phyloP scores from a whole-genome alignment of 176 grass and related monocot species.

The Paspalum notatum region DNA sequence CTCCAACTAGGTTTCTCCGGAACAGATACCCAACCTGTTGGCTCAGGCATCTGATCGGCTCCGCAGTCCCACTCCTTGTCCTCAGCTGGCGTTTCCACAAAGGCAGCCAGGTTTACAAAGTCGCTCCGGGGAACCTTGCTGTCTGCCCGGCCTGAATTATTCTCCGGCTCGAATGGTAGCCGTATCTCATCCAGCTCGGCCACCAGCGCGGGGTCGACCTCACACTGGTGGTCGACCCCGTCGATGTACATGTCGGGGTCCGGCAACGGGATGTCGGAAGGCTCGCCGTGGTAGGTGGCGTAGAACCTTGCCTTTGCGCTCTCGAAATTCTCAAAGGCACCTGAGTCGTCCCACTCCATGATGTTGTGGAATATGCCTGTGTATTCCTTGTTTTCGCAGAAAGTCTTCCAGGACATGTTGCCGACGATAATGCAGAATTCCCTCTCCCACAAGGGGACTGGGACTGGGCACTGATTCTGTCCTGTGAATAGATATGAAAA shows the following conservation, averaged over 20 bases:
- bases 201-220: slow-evolving; percentile 49
- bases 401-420: slow-evolving; percentile 56
- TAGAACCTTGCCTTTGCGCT: slow-evolving; percentile 53
- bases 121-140: slow-evolving; percentile 7
- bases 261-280: slow-evolving; percentile 50
- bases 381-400: slow-evolving; percentile 57
- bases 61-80: slow-evolving; percentile 48
- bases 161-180: slow-evolving; percentile 31
- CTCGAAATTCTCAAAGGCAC: slow-evolving; percentile 58
- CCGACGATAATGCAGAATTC: slow-evolving; percentile 63
- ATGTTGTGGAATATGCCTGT: slow-evolving; percentile 32
- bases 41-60: not conserved
- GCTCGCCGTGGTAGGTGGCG: slow-evolving; percentile 49
- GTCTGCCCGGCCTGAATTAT: slow-evolving; percentile 4
- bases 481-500: slow-evolving; percentile 36
- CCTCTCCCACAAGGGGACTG: slow-evolving; percentile 59
- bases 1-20: slow-evolving; percentile 10
- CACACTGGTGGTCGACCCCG: slow-evolving; percentile 35
- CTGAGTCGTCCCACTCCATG: slow-evolving; percentile 57
- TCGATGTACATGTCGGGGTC: slow-evolving; percentile 54
- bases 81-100: slow-evolving; percentile 46
- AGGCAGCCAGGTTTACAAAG: slow-evolving; percentile 46
- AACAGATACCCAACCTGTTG: not conserved
- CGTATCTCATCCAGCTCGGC: slow-evolving; percentile 39
- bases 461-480: slow-evolving; percentile 21